Percentiles rank a stretch among this genome's conserved stretches.
These are phyloP conservation scores for Erigeron canadensis DNA, from an alignment of 129 eudicot species.

Conservation along the genomic window DNA sequence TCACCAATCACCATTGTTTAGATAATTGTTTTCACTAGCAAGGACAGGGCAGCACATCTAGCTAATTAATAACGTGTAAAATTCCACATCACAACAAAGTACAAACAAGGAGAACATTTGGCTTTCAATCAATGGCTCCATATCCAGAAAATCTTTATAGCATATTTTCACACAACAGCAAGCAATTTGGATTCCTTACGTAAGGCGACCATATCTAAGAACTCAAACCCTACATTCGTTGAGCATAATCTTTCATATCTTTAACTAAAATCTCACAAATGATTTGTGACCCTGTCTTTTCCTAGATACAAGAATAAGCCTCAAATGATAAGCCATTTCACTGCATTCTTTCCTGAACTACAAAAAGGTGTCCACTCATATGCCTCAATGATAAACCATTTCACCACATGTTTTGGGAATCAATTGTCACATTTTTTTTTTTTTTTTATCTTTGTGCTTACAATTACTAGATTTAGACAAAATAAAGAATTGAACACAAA, in stretches of 20 bases:
- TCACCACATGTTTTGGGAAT: background rate
- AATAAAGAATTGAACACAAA: background rate
- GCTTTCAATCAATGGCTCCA: background rate
- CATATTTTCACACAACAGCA: background rate
- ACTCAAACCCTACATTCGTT: background rate
- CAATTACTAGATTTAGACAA: no score
- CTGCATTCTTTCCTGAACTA: background rate
- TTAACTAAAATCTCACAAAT: constrained; percentile 7
- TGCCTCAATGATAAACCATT: constrained; percentile 8
- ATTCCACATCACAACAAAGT: constrained; percentile 13
- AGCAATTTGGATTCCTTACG: constrained; percentile 4
- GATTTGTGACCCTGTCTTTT: background rate
- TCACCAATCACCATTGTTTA: constrained; percentile 11
- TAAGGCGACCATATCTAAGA: constrained; percentile 13
- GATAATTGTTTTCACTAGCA: background rate
- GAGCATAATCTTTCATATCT: background rate
- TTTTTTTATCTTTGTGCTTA: no score
- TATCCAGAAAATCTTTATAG: background rate
- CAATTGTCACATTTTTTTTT: constrained; percentile 6
- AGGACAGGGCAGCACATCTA: no score
- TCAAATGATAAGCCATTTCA: no score
- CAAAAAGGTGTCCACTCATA: background rate
- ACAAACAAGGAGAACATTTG: background rate
- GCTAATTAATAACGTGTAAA: background rate
- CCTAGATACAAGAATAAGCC: no score